Percentiles rank a stretch among this genome's conserved stretches.
phyloP scores from a whole-genome alignment of 75 land plant genomes.

The Cupressus sempervirens region DNA sequence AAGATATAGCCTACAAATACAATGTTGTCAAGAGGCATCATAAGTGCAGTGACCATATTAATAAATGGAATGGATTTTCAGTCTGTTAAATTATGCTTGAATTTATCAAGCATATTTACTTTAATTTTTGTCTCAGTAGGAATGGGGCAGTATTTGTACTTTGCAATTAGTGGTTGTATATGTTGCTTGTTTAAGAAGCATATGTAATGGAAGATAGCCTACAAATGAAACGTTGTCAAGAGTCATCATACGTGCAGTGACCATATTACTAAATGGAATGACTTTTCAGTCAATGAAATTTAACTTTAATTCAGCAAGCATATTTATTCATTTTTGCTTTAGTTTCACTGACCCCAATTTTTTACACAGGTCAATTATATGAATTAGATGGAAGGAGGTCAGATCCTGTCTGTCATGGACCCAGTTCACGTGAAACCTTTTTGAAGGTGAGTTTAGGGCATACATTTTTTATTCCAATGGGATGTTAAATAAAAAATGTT shows the following conservation, averaged over 20 bases:
- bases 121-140: not conserved
- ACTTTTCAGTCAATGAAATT: no score
- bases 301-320: no score
- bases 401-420: constrained; percentile 75
- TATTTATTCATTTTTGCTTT: not conserved
- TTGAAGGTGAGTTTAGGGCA: constrained; percentile 44
- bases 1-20: not conserved
- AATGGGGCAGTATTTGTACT: not conserved
- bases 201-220: not conserved
- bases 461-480: not conserved
- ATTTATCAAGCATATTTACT: no score
- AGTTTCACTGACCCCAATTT: not conserved
- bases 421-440: constrained; percentile 59
- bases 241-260: not conserved
- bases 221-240: not conserved
- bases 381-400: constrained; percentile 89
- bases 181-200: not conserved
- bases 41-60: not conserved
- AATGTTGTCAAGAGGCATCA: not conserved
- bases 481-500: not conserved
- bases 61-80: no score
- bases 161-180: not conserved
- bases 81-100: no score
- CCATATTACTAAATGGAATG: no score
- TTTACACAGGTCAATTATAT: constrained; percentile 66